Percentiles rank a stretch among this genome's conserved stretches.
phyloP scores from a whole-genome alignment of 164 flowering plant genomes.

The Protea cynaroides region DNA sequence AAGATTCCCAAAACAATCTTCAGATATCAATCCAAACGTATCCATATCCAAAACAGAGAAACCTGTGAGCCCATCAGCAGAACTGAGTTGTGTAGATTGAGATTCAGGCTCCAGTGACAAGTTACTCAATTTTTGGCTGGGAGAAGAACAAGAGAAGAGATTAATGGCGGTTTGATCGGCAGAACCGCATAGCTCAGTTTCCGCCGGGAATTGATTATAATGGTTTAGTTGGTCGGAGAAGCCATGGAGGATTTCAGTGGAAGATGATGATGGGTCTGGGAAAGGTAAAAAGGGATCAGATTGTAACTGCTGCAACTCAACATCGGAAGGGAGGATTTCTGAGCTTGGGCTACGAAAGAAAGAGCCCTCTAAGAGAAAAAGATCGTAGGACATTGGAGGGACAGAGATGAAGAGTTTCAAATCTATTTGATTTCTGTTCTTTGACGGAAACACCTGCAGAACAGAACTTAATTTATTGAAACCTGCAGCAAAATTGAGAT shows the following conservation, averaged over 20 bases:
- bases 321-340: slow-evolving; percentile 15
- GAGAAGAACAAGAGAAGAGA: slow-evolving; percentile 45
- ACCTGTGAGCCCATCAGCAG: slow-evolving; percentile 17
- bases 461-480: too few species aligned
- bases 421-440: neutral
- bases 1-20: slow-evolving; percentile 24
- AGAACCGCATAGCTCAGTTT: slow-evolving; percentile 4
- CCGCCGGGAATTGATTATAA: neutral
- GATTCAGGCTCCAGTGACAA: slow-evolving; percentile 31
- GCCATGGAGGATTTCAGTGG: slow-evolving; percentile 20
- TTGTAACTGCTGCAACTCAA: slow-evolving; percentile 26
- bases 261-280: slow-evolving; percentile 22
- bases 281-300: slow-evolving; percentile 38
- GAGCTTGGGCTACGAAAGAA: slow-evolving; percentile 14
- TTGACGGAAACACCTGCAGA: neutral
- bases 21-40: slow-evolving; percentile 32
- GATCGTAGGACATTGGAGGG: slow-evolving; percentile 50
- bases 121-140: slow-evolving; percentile 38
- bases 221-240: neutral
- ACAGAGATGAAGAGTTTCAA: neutral
- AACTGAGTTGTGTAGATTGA: slow-evolving; percentile 1
- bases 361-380: slow-evolving; percentile 29
- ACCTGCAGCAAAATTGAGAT: too few species aligned
- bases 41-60: slow-evolving; percentile 18
- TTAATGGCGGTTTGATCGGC: slow-evolving; percentile 8